Evolutionary conservation across 192 early-diverging fungal species (phyloP).

Genomic region (Chytriomyces sp.): DNA sequence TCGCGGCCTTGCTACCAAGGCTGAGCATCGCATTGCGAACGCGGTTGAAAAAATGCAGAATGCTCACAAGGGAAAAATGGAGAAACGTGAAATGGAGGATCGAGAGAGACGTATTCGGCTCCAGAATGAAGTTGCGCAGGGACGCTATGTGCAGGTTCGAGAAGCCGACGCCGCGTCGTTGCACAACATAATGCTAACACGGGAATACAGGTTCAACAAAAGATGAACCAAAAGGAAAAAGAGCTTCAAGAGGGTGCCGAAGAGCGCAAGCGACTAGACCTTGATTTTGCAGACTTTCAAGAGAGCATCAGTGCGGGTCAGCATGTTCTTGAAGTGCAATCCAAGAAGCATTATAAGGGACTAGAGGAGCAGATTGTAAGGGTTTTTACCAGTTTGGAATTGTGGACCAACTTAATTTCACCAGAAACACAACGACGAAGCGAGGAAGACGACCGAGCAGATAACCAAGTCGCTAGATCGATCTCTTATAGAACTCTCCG

Average conservation of each 20-base stretch:
- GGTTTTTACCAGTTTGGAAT: not conserved
- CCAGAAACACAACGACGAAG: not conserved
- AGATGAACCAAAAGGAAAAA: too few species aligned
- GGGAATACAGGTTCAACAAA: too few species aligned
- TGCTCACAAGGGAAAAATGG: constrained; percentile 1
- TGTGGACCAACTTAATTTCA: not conserved
- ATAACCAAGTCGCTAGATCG: not conserved
- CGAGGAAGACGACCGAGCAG: not conserved
- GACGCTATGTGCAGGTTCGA: not conserved
- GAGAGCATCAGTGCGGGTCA: not conserved
- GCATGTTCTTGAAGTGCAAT: not conserved
- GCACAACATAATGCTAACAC: too few species aligned
- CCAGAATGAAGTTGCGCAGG: not conserved
- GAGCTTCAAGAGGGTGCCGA: constrained; percentile 1
- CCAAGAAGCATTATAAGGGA: not conserved
- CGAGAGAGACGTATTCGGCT: not conserved
- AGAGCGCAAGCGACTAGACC: not conserved
- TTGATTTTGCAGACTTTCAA: constrained; percentile 19
- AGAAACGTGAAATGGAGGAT: not conserved
- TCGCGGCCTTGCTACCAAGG: not conserved
- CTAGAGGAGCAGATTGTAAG: constrained; percentile 15
- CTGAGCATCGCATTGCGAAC: not conserved
- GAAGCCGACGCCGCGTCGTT: too few species aligned
- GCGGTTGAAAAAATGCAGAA: constrained; percentile 6
- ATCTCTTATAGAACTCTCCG: not conserved